A percentile compares a stretch with the other conserved stretches of the same genome.
Evolutionary conservation across 495 filamentous ascomycete species (phyloP).

Genomic region (Clohesyomyces aquaticus): DNA sequence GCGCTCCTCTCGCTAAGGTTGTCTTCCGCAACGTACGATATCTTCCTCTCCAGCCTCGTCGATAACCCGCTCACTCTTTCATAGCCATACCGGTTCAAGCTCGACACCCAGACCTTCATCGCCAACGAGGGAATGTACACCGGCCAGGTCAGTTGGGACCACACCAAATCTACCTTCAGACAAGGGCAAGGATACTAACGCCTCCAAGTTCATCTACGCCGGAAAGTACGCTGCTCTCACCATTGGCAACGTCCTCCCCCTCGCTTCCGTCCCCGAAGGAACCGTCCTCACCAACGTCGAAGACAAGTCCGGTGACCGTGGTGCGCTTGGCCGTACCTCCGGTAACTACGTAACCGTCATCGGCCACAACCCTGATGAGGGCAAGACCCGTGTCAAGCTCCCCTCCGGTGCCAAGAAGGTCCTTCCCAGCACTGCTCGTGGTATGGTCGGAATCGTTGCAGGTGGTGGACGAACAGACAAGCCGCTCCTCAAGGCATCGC

Average conservation of each 20-base stretch:
- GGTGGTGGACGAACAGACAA: slow-evolving; percentile 99
- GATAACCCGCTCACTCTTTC: slow-evolving; percentile 49
- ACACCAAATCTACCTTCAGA: background rate
- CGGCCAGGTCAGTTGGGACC: slow-evolving; percentile 54
- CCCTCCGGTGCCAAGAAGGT: slow-evolving; percentile 99
- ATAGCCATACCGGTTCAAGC: slow-evolving; percentile 69
- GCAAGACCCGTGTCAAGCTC: slow-evolving; percentile 99
- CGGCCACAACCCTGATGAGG: slow-evolving; percentile 88
- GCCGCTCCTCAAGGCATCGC: slow-evolving; percentile 72
- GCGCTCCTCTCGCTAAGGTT: slow-evolving; percentile 95
- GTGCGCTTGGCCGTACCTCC: slow-evolving; percentile 91
- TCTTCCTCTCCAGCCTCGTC: slow-evolving; percentile 75
- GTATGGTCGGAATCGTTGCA: slow-evolving; percentile 99
- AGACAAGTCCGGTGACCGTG: slow-evolving; percentile 97
- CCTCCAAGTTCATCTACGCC: slow-evolving; percentile 86
- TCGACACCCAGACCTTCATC: slow-evolving; percentile 69
- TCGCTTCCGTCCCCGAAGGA: slow-evolving; percentile 93
- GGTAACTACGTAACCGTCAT: slow-evolving; percentile 99
- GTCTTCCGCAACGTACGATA: slow-evolving; percentile 73
- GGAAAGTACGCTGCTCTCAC: slow-evolving; percentile 96
- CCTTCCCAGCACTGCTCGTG: slow-evolving; percentile 83
- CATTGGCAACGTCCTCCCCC: slow-evolving; percentile 94
- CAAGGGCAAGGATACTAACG: slow-evolving; percentile 8
- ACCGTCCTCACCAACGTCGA: slow-evolving; percentile 98
- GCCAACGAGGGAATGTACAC: slow-evolving; percentile 99